A percentile compares a stretch with the other conserved stretches of the same genome.
Evolutionary conservation across 2,329 filamentous ascomycete genomes (phyloP).

Genomic region (Fusarium sambucinum): DNA sequence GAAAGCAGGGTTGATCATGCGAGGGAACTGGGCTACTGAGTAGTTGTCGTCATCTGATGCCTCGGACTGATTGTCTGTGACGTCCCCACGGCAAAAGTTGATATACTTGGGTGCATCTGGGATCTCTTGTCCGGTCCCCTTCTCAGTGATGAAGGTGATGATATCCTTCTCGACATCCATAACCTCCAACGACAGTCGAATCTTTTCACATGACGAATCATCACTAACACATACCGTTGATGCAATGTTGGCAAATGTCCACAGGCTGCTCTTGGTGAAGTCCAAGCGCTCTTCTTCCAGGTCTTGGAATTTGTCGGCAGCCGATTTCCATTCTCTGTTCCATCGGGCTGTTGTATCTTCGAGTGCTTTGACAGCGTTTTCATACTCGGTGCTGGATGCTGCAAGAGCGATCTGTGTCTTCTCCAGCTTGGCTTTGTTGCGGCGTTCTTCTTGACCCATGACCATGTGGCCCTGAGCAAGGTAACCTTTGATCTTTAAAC

Average conservation of each 20-base stretch:
- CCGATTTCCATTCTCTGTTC: slow-evolving; percentile 98
- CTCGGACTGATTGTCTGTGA: slow-evolving; percentile 83
- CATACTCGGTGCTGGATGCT: slow-evolving; percentile 91
- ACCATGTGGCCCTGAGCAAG: slow-evolving; percentile 99
- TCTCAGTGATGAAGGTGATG: slow-evolving; percentile 84
- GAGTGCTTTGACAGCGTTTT: slow-evolving; percentile 89
- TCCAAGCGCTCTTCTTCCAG: slow-evolving; percentile 96
- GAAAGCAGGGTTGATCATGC: slow-evolving; percentile 95
- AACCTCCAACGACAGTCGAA: slow-evolving; percentile 90
- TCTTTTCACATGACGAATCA: slow-evolving; percentile 95
- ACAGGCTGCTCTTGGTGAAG: slow-evolving; percentile 96
- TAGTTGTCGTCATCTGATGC: slow-evolving; percentile 88
- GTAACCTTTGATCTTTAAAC: slow-evolving; percentile 97
- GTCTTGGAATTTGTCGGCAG: slow-evolving; percentile 99
- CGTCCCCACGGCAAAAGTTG: slow-evolving; percentile 95
- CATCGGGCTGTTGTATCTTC: slow-evolving; percentile 95
- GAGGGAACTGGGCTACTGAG: slow-evolving; percentile 94
- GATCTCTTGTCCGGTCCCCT: slow-evolving; percentile 95
- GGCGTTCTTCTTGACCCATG: slow-evolving; percentile 98
- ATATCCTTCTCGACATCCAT: slow-evolving; percentile 99
- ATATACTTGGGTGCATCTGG: slow-evolving; percentile 98
- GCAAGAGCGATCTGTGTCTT: slow-evolving; percentile 98
- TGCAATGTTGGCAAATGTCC: slow-evolving; percentile 97
- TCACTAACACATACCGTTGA: slow-evolving; percentile 98
- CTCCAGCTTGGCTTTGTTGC: slow-evolving; percentile 98